Evolutionary conservation across 1,139 yeast genomes (phyloP), one percentile per base, ranked within the genome.

Genomic region (Scheffersomyces segobiensis): DNA sequence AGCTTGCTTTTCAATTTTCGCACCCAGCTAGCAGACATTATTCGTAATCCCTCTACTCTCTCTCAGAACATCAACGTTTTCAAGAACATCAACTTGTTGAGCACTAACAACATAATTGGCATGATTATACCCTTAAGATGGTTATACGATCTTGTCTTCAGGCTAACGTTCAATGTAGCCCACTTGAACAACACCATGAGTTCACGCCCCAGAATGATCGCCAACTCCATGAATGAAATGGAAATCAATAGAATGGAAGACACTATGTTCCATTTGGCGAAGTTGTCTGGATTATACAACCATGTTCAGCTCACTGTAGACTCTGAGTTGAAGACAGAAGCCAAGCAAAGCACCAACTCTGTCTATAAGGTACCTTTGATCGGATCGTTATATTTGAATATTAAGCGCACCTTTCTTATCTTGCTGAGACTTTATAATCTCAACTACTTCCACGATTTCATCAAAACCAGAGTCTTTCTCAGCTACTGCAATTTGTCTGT

Each of bases 151-250:
- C 47, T 78, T 1, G 53, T 80, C 20, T 80, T 73, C 63, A 70
- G 79, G 24, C 55, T 81, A 20, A 78, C 85, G 0, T 63, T 84
- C 53, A 84, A 85, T 64, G 72, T 81, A 54, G 55, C 75, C 1
- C 83, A 84, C 64, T 85, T 83, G 60, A 54, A 73, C 54, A 58
- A 77, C 6, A 67, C 75, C 7, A 64, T 75, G 65, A 63, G 67
- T 3, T 65, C 70, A 1, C 67, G 75, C 53, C 82, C 83, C 5
- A 62, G 81, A 52, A 76, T 72, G 48, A 72, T 80, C 51, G 78
- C 80, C 32, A 77, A 79, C 63, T 68, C 71, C 53, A 64, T 79
- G 51, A 52, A 67, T 5, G 68, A 67, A 1, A 52, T 53, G 1
- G 75, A 75, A 48, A 63, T 73, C 39, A 72, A 68, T 42, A 55